Evolutionary conservation across 2,329 filamentous ascomycete species (phyloP), one percentile per base, ranked within the genome.

Genomic region (Aspergillus ochraceus): DNA sequence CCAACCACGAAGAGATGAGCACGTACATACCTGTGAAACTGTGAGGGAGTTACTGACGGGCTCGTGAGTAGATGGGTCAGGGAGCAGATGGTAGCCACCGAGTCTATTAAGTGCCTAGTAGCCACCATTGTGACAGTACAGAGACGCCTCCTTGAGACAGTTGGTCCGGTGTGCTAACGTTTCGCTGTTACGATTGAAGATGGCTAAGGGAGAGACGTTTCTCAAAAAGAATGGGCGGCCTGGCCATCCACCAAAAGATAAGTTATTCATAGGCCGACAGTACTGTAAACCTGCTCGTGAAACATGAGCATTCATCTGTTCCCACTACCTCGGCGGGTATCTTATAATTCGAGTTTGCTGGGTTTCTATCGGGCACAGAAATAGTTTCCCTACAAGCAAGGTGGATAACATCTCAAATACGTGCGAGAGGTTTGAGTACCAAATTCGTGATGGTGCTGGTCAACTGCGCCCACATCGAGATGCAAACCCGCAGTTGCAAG

Each of bases 81-180:
- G 39, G 39, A 54, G 52, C 39, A 54, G 45, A 54, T 54, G 14
- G 52, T 29, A 54, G 52, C 32, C 22, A 54, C 52, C 22, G 11
- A 54, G 52, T 54, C 52, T 54, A 54, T 47, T 46, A 54, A 54
- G 52, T 29, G 30, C 36, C 52, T 54, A 29, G 39, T 54, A 46
- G 36, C 30, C 39, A 30, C 52, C 52, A 54, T 46, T 10, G 19
- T 29, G 22, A 42, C 32, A 29, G 39, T 19, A 54, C 5, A 29
- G 52, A 45, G 36, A 11, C 39, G 12, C 26, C 32, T 22, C 26
- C 36, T 54, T 54, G 30, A 54, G 39, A 54, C 32, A 45, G 52
- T 54, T 54, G 30, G 32, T 17, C 45, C 45, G 52, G 52, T 54
- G 52, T 42, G 32, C 29, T 39, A 24, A 24, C 32, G 32, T 42